Conservation (phyloP, 2,329 filamentous ascomycete species). For the Cladophialophora exuberans region DNA sequence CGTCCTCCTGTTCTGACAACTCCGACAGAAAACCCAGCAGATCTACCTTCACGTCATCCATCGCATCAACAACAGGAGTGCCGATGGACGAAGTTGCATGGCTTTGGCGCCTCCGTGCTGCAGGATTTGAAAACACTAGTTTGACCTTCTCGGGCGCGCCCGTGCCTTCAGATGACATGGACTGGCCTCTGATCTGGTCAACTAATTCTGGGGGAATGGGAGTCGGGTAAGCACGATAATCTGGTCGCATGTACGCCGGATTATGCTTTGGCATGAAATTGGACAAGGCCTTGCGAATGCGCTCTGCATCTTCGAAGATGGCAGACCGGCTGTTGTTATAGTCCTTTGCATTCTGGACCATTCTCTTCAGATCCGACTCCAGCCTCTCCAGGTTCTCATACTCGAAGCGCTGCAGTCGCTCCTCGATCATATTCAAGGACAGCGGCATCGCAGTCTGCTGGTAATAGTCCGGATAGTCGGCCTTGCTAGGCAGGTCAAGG, state of each 20-base stretch:
- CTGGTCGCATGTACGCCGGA: constrained; percentile 72
- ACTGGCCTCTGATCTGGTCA: constrained; percentile 23
- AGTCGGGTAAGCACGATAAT: constrained; percentile 73
- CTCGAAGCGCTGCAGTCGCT: constrained; percentile 68
- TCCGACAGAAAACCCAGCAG: constrained; percentile 29
- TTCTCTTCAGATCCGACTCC: constrained; percentile 84
- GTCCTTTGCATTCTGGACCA: constrained; percentile 85
- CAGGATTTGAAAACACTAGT: constrained; percentile 21
- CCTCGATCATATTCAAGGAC: constrained; percentile 74
- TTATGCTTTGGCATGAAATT: constrained; percentile 88
- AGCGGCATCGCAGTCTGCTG: constrained; percentile 75
- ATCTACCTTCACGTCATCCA: constrained; percentile 24
- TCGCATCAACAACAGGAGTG: constrained; percentile 3
- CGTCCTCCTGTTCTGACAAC: constrained; percentile 23
- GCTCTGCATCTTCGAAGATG: constrained; percentile 81
- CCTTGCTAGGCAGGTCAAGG: constrained; percentile 67
- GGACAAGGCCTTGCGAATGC: constrained; percentile 81
- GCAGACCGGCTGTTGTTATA: constrained; percentile 75
- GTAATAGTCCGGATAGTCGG: constrained; percentile 69
- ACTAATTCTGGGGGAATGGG: constrained; percentile 66
- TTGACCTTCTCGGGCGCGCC: constrained; percentile 28
- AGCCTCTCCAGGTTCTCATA: constrained; percentile 74
- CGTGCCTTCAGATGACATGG: constrained; percentile 21
- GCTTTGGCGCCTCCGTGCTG: constrained; percentile 23
- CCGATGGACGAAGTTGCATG: constrained; percentile 22